These are phyloP conservation scores for Dioscorea zingiberensis DNA, from an alignment of 106 monocot species.

Conservation along the genomic window DNA sequence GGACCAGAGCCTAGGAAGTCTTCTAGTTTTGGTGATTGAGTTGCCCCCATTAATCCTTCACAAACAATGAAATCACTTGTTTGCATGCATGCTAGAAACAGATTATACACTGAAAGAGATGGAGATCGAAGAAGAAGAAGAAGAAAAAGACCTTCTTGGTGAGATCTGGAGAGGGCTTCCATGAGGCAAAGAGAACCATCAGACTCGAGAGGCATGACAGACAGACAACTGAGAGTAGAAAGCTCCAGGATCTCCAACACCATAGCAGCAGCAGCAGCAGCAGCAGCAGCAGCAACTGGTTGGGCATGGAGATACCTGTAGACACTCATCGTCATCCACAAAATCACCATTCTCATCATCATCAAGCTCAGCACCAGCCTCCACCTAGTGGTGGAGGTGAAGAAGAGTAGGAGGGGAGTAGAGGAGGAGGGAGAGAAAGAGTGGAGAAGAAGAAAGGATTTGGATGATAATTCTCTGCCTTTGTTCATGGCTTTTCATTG, in stretches of 20 bases:
- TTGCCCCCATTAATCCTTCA: conserved; percentile 79
- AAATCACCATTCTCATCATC: not conserved
- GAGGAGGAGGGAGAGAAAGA: no score
- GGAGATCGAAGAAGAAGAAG: conserved; percentile 7
- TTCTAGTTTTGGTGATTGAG: conserved; percentile 89
- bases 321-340: conserved; percentile 3
- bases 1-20: conserved; percentile 90
- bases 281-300: conserved; percentile 34
- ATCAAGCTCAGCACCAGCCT: conserved; percentile 27
- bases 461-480: no score
- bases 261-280: conserved; percentile 54
- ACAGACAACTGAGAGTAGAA: conserved; percentile 61
- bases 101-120: no score
- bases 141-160: conserved; percentile 42
- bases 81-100: conserved; percentile 18
- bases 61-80: not conserved
- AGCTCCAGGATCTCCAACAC: conserved; percentile 35
- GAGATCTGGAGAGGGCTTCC: conserved; percentile 77
- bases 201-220: conserved; percentile 87
- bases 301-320: conserved; percentile 62
- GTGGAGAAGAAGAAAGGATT: no score
- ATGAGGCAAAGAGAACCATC: conserved; percentile 97
- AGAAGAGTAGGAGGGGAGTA: no score
- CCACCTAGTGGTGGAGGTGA: no score
- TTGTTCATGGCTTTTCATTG: no score